phyloP scores from a whole-genome alignment of 2,329 filamentous ascomycete genomes.

The Mycosphaerella sp. region DNA sequence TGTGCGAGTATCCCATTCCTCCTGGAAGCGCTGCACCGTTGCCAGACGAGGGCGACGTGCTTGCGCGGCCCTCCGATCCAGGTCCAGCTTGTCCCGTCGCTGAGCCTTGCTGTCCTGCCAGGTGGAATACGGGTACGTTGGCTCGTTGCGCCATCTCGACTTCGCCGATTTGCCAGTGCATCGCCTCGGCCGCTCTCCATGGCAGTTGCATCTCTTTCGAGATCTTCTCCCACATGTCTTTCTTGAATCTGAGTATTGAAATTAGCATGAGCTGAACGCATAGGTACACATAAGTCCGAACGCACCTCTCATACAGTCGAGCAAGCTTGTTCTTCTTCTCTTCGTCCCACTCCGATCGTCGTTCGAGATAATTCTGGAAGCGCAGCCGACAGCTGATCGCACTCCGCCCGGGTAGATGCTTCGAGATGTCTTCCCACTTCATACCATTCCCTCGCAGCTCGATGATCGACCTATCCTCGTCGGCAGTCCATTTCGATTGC shows the following conservation, averaged over 20 bases:
- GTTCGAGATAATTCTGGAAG: constrained; percentile 95
- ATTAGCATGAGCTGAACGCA: background rate
- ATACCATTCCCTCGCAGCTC: constrained; percentile 82
- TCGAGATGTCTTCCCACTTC: constrained; percentile 99
- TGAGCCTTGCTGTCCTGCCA: constrained; percentile 31
- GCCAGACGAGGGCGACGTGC: constrained; percentile 26
- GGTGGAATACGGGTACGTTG: constrained; percentile 77
- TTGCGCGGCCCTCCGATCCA: constrained; percentile 21
- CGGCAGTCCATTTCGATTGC: constrained; percentile 92
- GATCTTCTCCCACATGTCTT: constrained; percentile 96
- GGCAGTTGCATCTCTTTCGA: constrained; percentile 92
- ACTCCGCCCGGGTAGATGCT: constrained; percentile 80
- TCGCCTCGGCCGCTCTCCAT: constrained; percentile 91
- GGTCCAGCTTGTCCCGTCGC: constrained; percentile 17
- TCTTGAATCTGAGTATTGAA: constrained; percentile 65
- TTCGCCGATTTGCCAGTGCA: constrained; percentile 97
- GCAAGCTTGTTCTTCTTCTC: constrained; percentile 97
- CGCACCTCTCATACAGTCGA: constrained; percentile 86
- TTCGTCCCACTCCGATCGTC: constrained; percentile 91
- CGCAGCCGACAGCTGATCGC: constrained; percentile 90
- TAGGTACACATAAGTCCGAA: constrained; percentile 14
- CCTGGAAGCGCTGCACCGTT: constrained; percentile 8
- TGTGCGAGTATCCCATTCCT: constrained; percentile 24
- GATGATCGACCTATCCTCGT: constrained; percentile 91
- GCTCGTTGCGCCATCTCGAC: constrained; percentile 89